phyloP scores from a whole-genome alignment of 2,329 filamentous ascomycete species.

The Verticillium nonalfalfae region DNA sequence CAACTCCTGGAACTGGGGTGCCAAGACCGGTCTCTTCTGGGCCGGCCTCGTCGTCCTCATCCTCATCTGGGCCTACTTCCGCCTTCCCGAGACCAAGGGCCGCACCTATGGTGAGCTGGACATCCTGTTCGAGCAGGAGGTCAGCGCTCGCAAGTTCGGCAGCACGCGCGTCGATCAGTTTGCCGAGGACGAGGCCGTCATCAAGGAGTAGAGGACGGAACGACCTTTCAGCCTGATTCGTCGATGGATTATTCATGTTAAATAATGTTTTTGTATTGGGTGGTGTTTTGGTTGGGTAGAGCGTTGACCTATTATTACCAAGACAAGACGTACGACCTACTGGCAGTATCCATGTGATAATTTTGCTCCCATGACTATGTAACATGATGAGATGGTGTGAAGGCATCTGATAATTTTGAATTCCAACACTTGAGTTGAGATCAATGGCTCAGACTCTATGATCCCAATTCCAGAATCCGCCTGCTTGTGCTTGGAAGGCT shows the following conservation, averaged over 20 bases:
- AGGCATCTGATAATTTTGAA: too few species aligned
- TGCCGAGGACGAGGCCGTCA: slow-evolving; percentile 26
- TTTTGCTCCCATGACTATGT: too few species aligned
- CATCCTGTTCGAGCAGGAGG: slow-evolving; percentile 68
- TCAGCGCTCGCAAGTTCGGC: slow-evolving; percentile 69
- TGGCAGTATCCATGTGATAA: too few species aligned
- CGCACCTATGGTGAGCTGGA: slow-evolving; percentile 73
- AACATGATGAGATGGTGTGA: too few species aligned
- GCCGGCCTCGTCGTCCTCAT: slow-evolving; percentile 40
- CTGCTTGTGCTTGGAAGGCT: too few species aligned
- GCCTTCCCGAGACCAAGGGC: slow-evolving; percentile 47
- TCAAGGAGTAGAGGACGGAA: neutral
- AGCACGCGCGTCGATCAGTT: slow-evolving; percentile 50
- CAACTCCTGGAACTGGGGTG: slow-evolving; percentile 40
- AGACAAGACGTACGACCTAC: too few species aligned
- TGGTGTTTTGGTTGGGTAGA: too few species aligned
- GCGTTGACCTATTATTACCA: too few species aligned
- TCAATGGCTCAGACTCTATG: too few species aligned
- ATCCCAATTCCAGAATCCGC: too few species aligned
- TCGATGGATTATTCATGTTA: neutral
- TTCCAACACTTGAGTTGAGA: too few species aligned
- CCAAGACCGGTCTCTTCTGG: slow-evolving; percentile 40
- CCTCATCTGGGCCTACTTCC: slow-evolving; percentile 42
- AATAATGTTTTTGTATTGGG: neutral
- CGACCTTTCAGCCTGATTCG: neutral